A percentile compares a stretch with the other conserved stretches of the same genome.
Evolutionary conservation across 129 eudicot genomes (phyloP).

Genomic region (Deinandra increscens): DNA sequence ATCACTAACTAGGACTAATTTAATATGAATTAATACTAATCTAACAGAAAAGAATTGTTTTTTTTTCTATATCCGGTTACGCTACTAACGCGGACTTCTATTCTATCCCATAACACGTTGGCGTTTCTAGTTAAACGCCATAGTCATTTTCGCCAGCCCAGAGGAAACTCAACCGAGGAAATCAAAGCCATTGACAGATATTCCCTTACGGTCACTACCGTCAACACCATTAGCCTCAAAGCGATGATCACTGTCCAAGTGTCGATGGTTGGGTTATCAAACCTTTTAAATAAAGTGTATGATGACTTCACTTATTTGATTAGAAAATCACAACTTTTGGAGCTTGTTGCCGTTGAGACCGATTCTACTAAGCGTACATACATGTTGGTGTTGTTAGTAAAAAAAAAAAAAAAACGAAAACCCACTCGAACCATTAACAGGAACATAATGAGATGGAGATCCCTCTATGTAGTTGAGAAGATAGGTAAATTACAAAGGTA

Average conservation of each 20-base stretch:
- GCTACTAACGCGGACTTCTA: too few relatives aligned
- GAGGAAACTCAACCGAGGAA: neutral
- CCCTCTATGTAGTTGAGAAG: too few relatives aligned
- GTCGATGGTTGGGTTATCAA: conserved; percentile 46
- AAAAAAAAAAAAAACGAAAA: too few relatives aligned
- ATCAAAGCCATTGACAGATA: conserved; percentile 21
- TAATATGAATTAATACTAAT: too few relatives aligned
- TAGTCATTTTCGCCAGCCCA: neutral
- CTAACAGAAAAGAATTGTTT: too few relatives aligned
- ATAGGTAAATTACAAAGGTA: too few relatives aligned
- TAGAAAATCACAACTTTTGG: conserved; percentile 56
- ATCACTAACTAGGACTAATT: too few relatives aligned
- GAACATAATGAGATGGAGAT: neutral
- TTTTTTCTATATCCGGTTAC: too few relatives aligned
- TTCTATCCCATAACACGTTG: conserved; percentile 23
- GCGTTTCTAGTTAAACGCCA: conserved; percentile 23
- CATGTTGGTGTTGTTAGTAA: too few relatives aligned
- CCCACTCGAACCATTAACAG: conserved; percentile 60
- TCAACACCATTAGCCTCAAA: conserved; percentile 26
- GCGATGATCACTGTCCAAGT: conserved; percentile 47
- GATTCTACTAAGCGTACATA: conserved; percentile 48
- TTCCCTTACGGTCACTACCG: neutral
- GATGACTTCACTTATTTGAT: conserved; percentile 53
- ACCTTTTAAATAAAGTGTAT: conserved; percentile 33
- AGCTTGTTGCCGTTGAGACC: conserved; percentile 62